Evolutionary conservation across 352 stramenopile species (phyloP).

Genomic region (Pythium dissimile): DNA sequence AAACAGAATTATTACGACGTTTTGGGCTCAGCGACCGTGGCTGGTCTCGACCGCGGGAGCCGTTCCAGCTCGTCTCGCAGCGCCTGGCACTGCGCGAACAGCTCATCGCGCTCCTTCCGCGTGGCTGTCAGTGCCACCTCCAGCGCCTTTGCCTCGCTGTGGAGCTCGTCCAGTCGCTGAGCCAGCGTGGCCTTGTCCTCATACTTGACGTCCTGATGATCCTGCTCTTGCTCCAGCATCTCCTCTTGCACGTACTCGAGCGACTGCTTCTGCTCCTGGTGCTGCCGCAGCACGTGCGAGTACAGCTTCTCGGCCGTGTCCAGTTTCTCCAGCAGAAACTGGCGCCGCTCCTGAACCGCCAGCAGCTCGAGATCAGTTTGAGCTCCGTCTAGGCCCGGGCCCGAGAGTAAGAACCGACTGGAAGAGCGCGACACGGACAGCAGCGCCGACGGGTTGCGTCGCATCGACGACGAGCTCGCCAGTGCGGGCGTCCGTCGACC

Average conservation of each 20-base stretch:
- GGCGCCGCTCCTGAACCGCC: constrained; percentile 34
- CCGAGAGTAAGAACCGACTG: constrained; percentile 26
- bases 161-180: constrained; percentile 23
- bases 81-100: constrained; percentile 59
- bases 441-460: neutral
- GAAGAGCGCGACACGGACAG: constrained; percentile 8
- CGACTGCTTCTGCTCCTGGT: constrained; percentile 58
- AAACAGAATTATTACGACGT: neutral
- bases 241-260: constrained; percentile 63
- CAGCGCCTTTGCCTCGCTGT: constrained; percentile 28
- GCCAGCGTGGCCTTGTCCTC: constrained; percentile 10
- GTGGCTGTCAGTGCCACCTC: constrained; percentile 31
- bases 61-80: constrained; percentile 45
- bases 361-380: constrained; percentile 26
- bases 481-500: no score
- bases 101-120: constrained; percentile 50
- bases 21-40: constrained; percentile 10
- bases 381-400: constrained; percentile 6
- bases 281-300: constrained; percentile 60
- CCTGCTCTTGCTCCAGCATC: constrained; percentile 49
- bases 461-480: neutral
- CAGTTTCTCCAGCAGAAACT: constrained; percentile 56
- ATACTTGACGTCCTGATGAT: constrained; percentile 20
- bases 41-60: constrained; percentile 13
- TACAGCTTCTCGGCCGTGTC: constrained; percentile 73